These are phyloP conservation scores for Vicia sativa DNA, from an alignment of 306 rosid genomes.

Conservation along the genomic window DNA sequence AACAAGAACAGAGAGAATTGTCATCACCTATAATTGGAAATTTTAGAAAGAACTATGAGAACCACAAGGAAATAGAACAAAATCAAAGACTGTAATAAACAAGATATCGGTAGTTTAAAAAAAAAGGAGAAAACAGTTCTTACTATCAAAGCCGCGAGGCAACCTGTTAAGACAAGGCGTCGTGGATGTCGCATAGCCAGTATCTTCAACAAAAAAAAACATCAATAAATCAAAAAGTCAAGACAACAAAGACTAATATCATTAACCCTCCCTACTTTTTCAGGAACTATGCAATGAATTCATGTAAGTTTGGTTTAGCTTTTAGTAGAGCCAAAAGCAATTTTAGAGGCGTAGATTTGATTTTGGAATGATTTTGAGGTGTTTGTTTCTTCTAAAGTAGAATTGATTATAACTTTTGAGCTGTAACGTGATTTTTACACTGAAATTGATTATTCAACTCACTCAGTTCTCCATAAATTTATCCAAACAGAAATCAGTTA, in stretches of 20 bases:
- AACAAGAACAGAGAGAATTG: conserved; percentile 84
- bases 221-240: conserved; percentile 38
- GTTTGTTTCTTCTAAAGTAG: too few relatives aligned
- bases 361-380: too few relatives aligned
- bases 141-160: conserved; percentile 83
- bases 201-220: conserved; percentile 52
- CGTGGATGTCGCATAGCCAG: conserved; percentile 97
- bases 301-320: too few relatives aligned
- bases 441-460: too few relatives aligned
- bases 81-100: background rate
- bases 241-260: background rate
- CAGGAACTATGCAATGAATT: too few relatives aligned
- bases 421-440: too few relatives aligned
- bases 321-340: too few relatives aligned
- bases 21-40: conserved; percentile 75
- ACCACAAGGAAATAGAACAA: background rate
- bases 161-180: conserved; percentile 82
- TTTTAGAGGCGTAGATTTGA: too few relatives aligned
- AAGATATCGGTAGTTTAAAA: background rate
- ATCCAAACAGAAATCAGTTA: too few relatives aligned
- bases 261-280: background rate
- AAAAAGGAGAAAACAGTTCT: conserved; percentile 37
- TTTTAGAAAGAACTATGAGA: conserved; percentile 16
- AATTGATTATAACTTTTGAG: too few relatives aligned
- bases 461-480: too few relatives aligned